Percentiles rank a stretch among this genome's conserved stretches.
Conservation (phyloP, 805 yeast genomes). For the Metschnikowia reukaufii region DNA sequence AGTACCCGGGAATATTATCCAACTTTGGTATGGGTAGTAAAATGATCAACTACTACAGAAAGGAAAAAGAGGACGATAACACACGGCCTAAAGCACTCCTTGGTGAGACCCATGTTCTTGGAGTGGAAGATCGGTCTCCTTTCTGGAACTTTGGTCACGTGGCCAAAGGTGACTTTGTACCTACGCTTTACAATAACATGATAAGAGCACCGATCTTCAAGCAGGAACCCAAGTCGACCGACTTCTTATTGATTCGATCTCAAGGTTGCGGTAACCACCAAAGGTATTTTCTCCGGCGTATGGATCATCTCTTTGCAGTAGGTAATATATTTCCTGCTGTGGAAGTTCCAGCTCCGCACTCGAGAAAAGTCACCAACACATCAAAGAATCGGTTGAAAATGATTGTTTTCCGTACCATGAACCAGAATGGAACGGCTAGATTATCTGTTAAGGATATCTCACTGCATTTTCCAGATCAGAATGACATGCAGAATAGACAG, state of each 20-base stretch:
- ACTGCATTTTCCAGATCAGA: slow-evolving; percentile 92
- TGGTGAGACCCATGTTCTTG: slow-evolving; percentile 94
- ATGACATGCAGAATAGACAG: slow-evolving; percentile 96
- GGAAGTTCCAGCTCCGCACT: slow-evolving; percentile 96
- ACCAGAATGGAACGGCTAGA: slow-evolving; percentile 69
- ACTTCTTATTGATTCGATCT: slow-evolving; percentile 76
- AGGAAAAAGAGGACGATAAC: slow-evolving; percentile 74
- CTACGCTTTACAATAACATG: slow-evolving; percentile 90
- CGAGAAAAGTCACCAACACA: slow-evolving; percentile 91
- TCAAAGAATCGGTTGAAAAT: slow-evolving; percentile 87
- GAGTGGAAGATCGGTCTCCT: slow-evolving; percentile 95
- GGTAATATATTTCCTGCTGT: slow-evolving; percentile 93
- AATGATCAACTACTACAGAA: slow-evolving; percentile 88
- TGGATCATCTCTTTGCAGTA: slow-evolving; percentile 76
- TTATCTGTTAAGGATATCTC: slow-evolving; percentile 85
- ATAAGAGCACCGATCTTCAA: slow-evolving; percentile 88
- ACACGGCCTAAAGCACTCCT: slow-evolving; percentile 82
- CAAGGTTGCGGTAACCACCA: slow-evolving; percentile 77
- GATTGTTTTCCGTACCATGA: slow-evolving; percentile 87
- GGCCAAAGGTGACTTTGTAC: slow-evolving; percentile 90
- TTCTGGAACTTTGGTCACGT: slow-evolving; percentile 99
- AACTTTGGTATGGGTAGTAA: slow-evolving; percentile 97
- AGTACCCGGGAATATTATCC: slow-evolving; percentile 75
- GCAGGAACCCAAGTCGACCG: slow-evolving; percentile 77
- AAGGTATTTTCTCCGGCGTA: slow-evolving; percentile 63